Conservation (phyloP, 1,284 basidiomycete genomes). For the Serendipita sp. region DNA sequence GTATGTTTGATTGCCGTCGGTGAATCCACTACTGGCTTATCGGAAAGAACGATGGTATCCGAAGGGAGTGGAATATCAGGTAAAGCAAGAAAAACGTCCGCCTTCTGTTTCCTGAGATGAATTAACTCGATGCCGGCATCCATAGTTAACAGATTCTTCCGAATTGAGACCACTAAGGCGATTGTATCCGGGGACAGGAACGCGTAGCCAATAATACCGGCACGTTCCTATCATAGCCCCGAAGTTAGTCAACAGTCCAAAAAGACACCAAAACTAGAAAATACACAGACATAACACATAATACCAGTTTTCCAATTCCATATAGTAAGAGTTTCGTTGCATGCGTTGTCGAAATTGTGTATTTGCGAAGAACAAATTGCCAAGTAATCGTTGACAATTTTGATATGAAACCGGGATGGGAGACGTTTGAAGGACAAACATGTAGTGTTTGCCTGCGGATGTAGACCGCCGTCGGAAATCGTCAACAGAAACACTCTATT, state of each 20-base stretch:
- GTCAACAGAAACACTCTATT: background rate
- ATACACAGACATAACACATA: background rate
- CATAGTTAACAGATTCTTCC: background rate
- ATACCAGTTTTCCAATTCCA: background rate
- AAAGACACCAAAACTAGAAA: background rate
- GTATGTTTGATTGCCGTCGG: background rate
- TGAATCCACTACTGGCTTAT: background rate
- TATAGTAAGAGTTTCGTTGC: background rate
- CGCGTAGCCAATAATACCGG: background rate
- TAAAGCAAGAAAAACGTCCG: background rate
- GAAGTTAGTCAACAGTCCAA: background rate
- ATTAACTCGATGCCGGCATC: background rate
- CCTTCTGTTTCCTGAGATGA: background rate
- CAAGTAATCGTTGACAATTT: background rate
- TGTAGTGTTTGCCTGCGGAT: background rate
- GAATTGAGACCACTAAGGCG: background rate
- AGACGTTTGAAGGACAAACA: background rate
- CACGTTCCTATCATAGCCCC: background rate
- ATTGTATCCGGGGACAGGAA: background rate
- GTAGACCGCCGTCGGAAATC: background rate
- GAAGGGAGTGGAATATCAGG: background rate
- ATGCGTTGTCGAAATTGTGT: background rate
- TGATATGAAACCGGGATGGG: background rate
- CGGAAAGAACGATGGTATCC: background rate
- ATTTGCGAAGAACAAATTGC: background rate